These are phyloP conservation scores for Pulveroboletus sp. DNA, from an alignment of 768 basidiomycete genomes.

Conservation along the genomic window DNA sequence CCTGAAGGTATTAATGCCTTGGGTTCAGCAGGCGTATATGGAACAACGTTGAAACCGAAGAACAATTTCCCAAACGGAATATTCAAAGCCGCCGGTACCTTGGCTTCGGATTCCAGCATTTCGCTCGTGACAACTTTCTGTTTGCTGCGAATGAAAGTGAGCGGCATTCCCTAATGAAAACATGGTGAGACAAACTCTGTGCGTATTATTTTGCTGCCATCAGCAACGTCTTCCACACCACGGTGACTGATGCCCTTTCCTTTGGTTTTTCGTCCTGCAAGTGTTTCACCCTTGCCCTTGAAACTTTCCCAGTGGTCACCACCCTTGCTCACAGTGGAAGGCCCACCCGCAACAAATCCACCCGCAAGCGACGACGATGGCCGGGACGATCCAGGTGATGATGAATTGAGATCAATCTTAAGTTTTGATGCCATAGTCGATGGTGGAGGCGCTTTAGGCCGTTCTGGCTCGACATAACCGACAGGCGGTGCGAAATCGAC, in stretches of 20 bases:
- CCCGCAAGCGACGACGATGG: conserved; percentile 74
- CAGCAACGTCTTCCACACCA: conserved; percentile 74
- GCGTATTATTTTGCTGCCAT: conserved; percentile 83
- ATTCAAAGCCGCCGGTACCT: conserved; percentile 87
- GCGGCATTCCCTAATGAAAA: neutral
- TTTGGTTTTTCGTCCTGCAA: conserved; percentile 89
- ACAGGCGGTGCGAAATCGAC: conserved; percentile 95
- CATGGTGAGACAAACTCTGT: conserved; percentile 67
- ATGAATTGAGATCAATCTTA: conserved; percentile 87
- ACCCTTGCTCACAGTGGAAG: conserved; percentile 62
- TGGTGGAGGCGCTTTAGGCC: conserved; percentile 75
- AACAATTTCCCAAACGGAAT: conserved; percentile 94
- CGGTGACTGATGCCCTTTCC: conserved; percentile 89
- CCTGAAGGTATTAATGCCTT: conserved; percentile 26
- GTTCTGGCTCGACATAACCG: conserved; percentile 92
- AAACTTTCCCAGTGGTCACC: conserved; percentile 94
- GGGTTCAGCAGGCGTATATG: conserved; percentile 55
- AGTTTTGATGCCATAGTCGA: conserved; percentile 96
- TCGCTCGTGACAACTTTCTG: conserved; percentile 82
- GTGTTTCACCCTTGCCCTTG: conserved; percentile 90
- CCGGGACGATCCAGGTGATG: conserved; percentile 82
- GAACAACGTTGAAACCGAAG: conserved; percentile 86
- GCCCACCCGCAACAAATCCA: conserved; percentile 53
- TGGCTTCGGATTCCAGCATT: conserved; percentile 65
- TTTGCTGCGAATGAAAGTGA: conserved; percentile 49